These are phyloP conservation scores for Moesziomyces sp. DNA, from an alignment of 1,284 basidiomycete genomes.

Conservation along the genomic window DNA sequence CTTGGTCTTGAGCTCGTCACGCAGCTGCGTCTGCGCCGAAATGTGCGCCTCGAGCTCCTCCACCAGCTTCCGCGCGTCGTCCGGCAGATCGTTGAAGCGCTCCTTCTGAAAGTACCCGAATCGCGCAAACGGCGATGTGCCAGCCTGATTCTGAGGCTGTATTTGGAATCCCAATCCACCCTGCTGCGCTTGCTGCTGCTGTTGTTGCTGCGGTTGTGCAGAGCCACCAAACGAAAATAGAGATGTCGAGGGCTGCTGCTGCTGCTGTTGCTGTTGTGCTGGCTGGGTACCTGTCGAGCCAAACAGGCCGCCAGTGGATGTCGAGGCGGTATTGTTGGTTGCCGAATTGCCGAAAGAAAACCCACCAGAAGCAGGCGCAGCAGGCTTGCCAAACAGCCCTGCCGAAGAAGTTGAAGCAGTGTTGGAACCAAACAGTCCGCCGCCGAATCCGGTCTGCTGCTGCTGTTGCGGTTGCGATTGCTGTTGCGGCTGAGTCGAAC, in stretches of 20 bases:
- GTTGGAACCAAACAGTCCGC: conserved; percentile 37
- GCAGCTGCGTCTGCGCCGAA: conserved; percentile 45
- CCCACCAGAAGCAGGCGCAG: conserved; percentile 20
- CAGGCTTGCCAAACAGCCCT: conserved; percentile 38
- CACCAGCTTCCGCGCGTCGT: conserved; percentile 55
- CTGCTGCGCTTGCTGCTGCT: conserved; percentile 19
- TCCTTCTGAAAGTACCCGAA: conserved; percentile 62
- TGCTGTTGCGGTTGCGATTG: conserved; percentile 22
- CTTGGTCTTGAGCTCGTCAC: conserved; percentile 54
- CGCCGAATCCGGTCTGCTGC: conserved; percentile 20
- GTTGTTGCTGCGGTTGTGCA: conserved; percentile 19
- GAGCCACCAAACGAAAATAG: conserved; percentile 19
- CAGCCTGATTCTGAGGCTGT: conserved; percentile 25
- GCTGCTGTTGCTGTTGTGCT: conserved; percentile 23
- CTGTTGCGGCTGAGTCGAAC: conserved; percentile 22
- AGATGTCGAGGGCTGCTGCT: conserved; percentile 18
- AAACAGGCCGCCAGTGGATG: conserved; percentile 22
- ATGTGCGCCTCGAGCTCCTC: conserved; percentile 63
- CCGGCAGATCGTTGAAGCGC: conserved; percentile 65
- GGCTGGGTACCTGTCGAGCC: conserved; percentile 14
- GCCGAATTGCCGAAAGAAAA: conserved; percentile 40
- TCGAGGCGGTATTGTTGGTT: conserved; percentile 24
- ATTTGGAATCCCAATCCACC: conserved; percentile 14
- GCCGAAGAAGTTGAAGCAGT: conserved; percentile 17
- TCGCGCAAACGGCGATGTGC: conserved; percentile 49